These are phyloP conservation scores for Oryza meridionalis DNA, from an alignment of 176 grass and related monocot genomes.

Conservation along the genomic window DNA sequence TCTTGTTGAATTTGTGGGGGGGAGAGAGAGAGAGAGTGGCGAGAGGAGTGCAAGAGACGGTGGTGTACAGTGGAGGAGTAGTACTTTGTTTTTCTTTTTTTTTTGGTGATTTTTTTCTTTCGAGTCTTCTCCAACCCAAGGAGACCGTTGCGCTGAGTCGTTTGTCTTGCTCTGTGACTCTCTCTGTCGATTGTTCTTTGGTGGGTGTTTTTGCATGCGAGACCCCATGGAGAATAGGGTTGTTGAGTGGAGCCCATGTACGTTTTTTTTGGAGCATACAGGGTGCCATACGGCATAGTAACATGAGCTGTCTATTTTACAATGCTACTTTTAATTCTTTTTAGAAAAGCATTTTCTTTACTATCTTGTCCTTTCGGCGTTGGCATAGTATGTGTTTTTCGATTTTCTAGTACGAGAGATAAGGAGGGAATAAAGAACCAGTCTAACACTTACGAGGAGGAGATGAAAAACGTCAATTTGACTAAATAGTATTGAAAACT, in stretches of 20 bases:
- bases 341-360: background rate
- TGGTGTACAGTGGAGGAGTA: background rate
- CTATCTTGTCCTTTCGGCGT: background rate
- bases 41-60: constrained; percentile 42
- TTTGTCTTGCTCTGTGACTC: constrained; percentile 5
- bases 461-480: background rate
- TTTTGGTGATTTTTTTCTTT: background rate
- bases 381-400: too few relatives aligned
- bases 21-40: background rate
- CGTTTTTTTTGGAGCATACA: background rate
- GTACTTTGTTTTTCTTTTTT: background rate
- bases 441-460: too few relatives aligned
- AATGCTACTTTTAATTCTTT: too few relatives aligned
- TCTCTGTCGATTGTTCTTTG: background rate
- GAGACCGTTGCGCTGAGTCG: constrained; percentile 45
- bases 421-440: too few relatives aligned
- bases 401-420: too few relatives aligned
- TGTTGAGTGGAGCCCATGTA: background rate
- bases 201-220: constrained; percentile 14
- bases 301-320: background rate
- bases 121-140: background rate
- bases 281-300: background rate
- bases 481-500: too few relatives aligned
- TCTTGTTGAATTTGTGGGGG: constrained; percentile 33
- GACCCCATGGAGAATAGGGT: background rate